Evolutionary conservation across 2,329 filamentous ascomycete species (phyloP), one percentile per base, ranked within the genome.

Genomic region (Colletotrichum simmondsii): DNA sequence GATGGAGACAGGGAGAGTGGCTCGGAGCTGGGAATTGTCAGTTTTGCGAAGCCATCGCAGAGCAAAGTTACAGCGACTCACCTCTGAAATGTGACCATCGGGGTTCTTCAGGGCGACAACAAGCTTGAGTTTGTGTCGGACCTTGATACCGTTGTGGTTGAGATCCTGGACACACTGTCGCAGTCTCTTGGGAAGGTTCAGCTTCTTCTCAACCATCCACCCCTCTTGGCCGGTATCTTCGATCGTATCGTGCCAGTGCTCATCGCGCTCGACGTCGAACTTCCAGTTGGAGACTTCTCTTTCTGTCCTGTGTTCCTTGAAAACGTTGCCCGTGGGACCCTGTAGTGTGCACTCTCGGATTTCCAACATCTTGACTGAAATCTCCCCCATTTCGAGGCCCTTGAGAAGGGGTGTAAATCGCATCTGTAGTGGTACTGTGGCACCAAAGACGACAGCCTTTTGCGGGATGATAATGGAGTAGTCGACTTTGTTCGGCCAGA

Each of bases 401-500:
- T 99, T 98, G 64, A 98, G 86, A 2, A 98, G 86, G 0, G 96
- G 95, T 1, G 95, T 94, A 75, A 98, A 92, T 75, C 94, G 91
- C 85, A 98, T 96, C 77, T 97, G 92, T 72, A 98, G 88, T 1
- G 92, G 91, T 61, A 98, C 92, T 26, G 89, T 89, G n/a, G 94
- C 97, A 62, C 97, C 97, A 78, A 98, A 97, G 22, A 98, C 93
- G 66, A 98, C 93, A 2, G 97, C 97, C 85, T 98, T 98, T 79
- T 95, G 95, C 0, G 97, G 96, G 12, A 97, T 94, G 71, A 94
- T 91, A 75, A 99, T 95, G 35, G 95, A 96, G 84, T 99, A 99
- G 81, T 97, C 94, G 77, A 98, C 90, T 86, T 99, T 99, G 85
- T 98, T 97, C 6, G 95, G 94, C 97, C 97, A 99, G 75, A 97